Base-by-base conservation (phyloP, 495 filamentous ascomycete species). In the Tetracladium marchalianum region DNA sequence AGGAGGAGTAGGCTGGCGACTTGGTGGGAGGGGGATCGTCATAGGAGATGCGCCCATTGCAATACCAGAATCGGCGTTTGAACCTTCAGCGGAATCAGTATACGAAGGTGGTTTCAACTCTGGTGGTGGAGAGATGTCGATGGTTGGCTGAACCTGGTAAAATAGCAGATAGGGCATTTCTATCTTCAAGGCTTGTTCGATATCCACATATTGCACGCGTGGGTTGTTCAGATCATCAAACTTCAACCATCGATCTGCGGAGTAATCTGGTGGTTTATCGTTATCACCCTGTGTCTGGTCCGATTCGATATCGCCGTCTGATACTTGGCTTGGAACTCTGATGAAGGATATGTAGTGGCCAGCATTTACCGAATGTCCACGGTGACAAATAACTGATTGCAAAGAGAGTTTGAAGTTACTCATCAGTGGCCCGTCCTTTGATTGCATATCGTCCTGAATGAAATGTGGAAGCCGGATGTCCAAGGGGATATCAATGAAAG, bases 131-230 rank as follows among this genome's bases (percentile, higher is more conserved):
- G 75, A 66, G 39, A 85, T 78, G 38, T 84, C 82, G 24, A 84
- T 76, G 50, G 93, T 84, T 0, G 90, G 92, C 32, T 88, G 72
- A 34, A 96, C 89, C 60, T 95, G 90, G 56, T 95, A 98, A 63
- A 96, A 95, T 0, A 98, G 67, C 2, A 98, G 74, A 54, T 98
- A 98, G 4, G 92, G 90, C 50, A 84, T 90, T 58, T 95, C 90
- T n/a, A 81, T 73, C 44, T 76, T 79, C 43, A 96, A 63, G 2
- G 77, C 68, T 32, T 77, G 73, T 47, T 85, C 69, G 41, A 87
- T 81, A 52, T 95, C 82, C 35, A 95, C 79, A 34, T 80, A 65
- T 1, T 67, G 70, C 3, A 95, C 84, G 34, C 92, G 76, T 35
- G 85, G 76, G 13, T 59, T 53, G 0, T 78, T 80, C 31, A 96